phyloP scores from a whole-genome alignment of 1,139 yeast genomes.

The Starmera stellimalicola region DNA sequence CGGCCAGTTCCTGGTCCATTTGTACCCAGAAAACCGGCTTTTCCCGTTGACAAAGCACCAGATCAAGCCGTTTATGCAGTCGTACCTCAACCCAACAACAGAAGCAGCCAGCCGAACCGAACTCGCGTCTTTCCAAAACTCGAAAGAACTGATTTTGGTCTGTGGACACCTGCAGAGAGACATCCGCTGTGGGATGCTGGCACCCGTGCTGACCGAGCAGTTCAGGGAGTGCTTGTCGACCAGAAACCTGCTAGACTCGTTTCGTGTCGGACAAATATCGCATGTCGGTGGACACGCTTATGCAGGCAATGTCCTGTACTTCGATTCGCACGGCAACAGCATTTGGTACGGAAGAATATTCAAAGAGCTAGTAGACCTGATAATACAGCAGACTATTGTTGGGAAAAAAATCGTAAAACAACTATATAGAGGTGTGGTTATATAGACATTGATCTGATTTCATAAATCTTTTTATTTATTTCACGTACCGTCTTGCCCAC shows the following conservation, averaged over 20 bases:
- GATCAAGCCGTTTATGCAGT: constrained; percentile 32
- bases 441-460: constrained; percentile 34
- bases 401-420: constrained; percentile 41
- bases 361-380: constrained; percentile 59
- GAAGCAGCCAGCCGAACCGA: constrained; percentile 2
- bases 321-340: constrained; percentile 31
- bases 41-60: constrained; percentile 27
- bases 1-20: constrained; percentile 17
- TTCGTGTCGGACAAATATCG: constrained; percentile 47
- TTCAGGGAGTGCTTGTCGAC: constrained; percentile 32
- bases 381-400: constrained; percentile 43
- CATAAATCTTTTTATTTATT: constrained; percentile 51
- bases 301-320: constrained; percentile 64
- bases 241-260: constrained; percentile 23
- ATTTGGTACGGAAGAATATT: constrained; percentile 68
- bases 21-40: constrained; percentile 49
- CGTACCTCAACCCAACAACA: constrained; percentile 29
- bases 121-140: constrained; percentile 5
- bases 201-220: constrained; percentile 46
- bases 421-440: constrained; percentile 37
- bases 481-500: constrained; percentile 51
- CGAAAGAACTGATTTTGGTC: constrained; percentile 30
- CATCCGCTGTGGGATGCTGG: constrained; percentile 54
- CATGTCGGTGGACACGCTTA: constrained; percentile 76
- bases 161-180: constrained; percentile 66